Evolutionary conservation across 2,329 filamentous ascomycete genomes (phyloP), one percentile per base, ranked within the genome.

Genomic region (Didymella sp.): DNA sequence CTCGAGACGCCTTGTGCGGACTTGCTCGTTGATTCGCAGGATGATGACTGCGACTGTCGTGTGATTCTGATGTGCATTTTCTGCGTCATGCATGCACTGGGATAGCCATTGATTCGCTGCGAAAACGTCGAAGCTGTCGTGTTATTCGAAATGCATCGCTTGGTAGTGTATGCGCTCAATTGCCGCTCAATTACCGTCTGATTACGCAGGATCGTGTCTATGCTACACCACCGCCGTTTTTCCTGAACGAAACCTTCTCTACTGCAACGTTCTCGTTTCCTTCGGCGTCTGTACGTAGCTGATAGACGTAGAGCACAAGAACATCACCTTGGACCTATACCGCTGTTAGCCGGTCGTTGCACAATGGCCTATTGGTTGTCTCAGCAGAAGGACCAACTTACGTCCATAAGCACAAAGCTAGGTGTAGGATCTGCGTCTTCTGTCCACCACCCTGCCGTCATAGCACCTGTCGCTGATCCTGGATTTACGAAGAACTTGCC

Each of bases 391-490:
- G 43, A 15, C 28, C 49, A 47, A 89, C 92, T 81, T 77, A 97
- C 93, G 84, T 98, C 94, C 94, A 98, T 97, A 76, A 98, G 79
- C 73, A 95, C 96, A 78, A 98, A 97, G 75, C 92, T 96, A 24
- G 94, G 94, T 54, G 88, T 88, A 22, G 89, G 90, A 52, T 94
- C 90, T 72, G 79, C 79, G 12, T 77, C 79, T 50, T 83, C 84
- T 2, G 79, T 73, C 80, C 83, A 85, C 78, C 82, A 86, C 13
- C 81, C 81, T 12, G 83, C 85, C 57, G 81, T 86, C 76, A 87
- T 83, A 2, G 87, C 87, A 0, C 87, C 87, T 3, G 87, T 89
- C 2, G 86, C 87, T 73, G 84, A 87, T 25, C 87, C 87, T 0
- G 87, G 87, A 66, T 89, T 89, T 49, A 89, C 82, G 71, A 89